Base-by-base conservation (phyloP, 257 asterid species). In the Petrea volubilis region DNA sequence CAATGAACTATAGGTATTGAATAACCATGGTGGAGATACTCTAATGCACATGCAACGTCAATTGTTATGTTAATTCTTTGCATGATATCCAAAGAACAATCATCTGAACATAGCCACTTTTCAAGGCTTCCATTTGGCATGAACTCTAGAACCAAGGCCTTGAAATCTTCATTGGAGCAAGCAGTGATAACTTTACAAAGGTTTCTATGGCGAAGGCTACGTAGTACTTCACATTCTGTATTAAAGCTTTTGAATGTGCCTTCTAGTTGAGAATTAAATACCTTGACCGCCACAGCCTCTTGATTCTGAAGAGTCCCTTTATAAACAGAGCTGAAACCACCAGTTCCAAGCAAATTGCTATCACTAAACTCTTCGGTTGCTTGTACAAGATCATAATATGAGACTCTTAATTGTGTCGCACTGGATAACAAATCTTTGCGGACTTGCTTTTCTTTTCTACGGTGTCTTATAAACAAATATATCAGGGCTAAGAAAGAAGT, bases 81-180 rank as follows among this genome's bases (percentile, higher is more conserved):
- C 20, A 56, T 23, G 14, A 71, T 34, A 11, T 71, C 59, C 68
- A 76, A 64, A 41, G 46, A 63, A 2, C 29, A 5, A 21, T 64
- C 60, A 9, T 70, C 64, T 2, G 63, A 70, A 49, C 64, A 57
- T 10, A 76, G 49, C 80, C 80, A 76, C 40, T 38, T 62, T 7
- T 76, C 70, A 3, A 76, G 77, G 80, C 77, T 76, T 11, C 80
- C 80, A 12, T 65, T 60, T 1, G 72, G 68, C 80, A 69, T 70
- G 61, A 69, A 70, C 52, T 76, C 72, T 1, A 76, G 73, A 12
- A 70, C n/a, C 72, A 76, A 76, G 25, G 73, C 80, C 69, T 76
- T 76, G 64, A 75, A 76, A 14, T 50, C 31, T 24, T 56, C 64
- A 7, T 64, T 76, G 23, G 77, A 76, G 72, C 77, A 76, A 23